These are phyloP conservation scores for Xylaria sp. DNA, from an alignment of 2,329 filamentous ascomycete species.

Conservation along the genomic window DNA sequence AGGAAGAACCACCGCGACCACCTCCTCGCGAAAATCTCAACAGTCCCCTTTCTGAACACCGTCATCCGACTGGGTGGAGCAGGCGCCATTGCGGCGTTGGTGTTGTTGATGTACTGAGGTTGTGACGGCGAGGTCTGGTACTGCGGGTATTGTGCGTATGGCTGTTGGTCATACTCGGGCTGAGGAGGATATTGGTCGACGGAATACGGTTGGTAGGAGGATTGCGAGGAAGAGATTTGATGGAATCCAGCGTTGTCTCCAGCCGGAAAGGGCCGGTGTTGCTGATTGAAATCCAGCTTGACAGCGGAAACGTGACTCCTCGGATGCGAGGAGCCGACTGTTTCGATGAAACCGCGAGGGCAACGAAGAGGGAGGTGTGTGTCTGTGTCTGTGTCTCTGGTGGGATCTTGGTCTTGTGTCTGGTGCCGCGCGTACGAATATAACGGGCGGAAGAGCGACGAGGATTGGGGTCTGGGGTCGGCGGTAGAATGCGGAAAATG, in stretches of 20 bases:
- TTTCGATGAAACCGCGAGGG: constrained; percentile 17
- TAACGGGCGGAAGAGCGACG: constrained; percentile 3
- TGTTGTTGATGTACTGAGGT: constrained; percentile 47
- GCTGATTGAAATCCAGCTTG: constrained; percentile 49
- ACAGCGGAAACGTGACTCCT: constrained; percentile 41
- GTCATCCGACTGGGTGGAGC: constrained; percentile 49
- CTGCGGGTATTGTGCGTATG: constrained; percentile 47
- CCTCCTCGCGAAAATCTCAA: constrained; percentile 82
- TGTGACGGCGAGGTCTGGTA: constrained; percentile 37
- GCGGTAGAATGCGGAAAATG: background rate
- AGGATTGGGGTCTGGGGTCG: background rate
- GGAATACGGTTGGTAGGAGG: constrained; percentile 33
- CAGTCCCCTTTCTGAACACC: constrained; percentile 57
- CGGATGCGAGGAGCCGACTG: constrained; percentile 43
- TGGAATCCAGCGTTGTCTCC: constrained; percentile 46
- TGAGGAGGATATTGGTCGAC: constrained; percentile 38
- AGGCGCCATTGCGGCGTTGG: constrained; percentile 51
- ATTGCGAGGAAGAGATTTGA: constrained; percentile 43
- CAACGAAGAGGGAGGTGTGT: constrained; percentile 14
- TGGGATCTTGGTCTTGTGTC: background rate
- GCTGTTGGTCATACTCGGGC: constrained; percentile 40
- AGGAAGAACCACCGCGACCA: constrained; percentile 92
- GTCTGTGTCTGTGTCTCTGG: background rate
- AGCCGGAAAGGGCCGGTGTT: constrained; percentile 42
- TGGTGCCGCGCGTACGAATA: background rate